Percentiles rank a stretch among this genome's conserved stretches.
These are phyloP conservation scores for Phaeoacremonium minimum DNA, from an alignment of 2,329 filamentous ascomycete genomes.

Conservation along the genomic window DNA sequence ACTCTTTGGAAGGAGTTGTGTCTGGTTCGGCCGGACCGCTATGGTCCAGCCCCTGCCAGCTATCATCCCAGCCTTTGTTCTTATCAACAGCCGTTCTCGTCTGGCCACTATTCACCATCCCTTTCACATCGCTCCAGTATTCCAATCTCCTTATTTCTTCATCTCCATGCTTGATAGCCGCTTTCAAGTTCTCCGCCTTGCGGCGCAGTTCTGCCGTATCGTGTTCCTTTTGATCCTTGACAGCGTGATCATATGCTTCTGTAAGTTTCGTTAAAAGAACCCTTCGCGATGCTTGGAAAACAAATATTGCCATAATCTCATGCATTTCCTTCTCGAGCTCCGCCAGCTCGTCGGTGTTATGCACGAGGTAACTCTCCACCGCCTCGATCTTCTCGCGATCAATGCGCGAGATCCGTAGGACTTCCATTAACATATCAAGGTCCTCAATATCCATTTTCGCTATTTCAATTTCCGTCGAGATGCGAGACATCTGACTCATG, in stretches of 20 bases:
- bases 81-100: constrained; percentile 37
- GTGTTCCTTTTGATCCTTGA: constrained; percentile 42
- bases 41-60: constrained; percentile 48
- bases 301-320: constrained; percentile 77
- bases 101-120: constrained; percentile 54
- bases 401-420: constrained; percentile 65
- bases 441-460: constrained; percentile 57
- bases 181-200: constrained; percentile 65
- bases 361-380: constrained; percentile 74
- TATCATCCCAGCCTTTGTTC: constrained; percentile 35
- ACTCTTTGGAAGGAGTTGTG: no score
- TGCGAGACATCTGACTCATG: constrained; percentile 22
- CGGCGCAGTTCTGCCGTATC: constrained; percentile 23
- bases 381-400: constrained; percentile 89
- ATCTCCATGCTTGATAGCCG: constrained; percentile 71
- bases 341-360: constrained; percentile 70
- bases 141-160: constrained; percentile 77
- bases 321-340: constrained; percentile 76
- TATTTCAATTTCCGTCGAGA: constrained; percentile 42
- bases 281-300: constrained; percentile 84
- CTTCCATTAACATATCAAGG: constrained; percentile 63
- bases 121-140: constrained; percentile 82
- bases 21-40: constrained; percentile 42
- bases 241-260: constrained; percentile 53
- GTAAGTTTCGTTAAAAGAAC: constrained; percentile 70